Evolutionary conservation across 2,329 filamentous ascomycete species (phyloP), one percentile per base, ranked within the genome.

Genomic region (Paraconiothyrium brasiliense): DNA sequence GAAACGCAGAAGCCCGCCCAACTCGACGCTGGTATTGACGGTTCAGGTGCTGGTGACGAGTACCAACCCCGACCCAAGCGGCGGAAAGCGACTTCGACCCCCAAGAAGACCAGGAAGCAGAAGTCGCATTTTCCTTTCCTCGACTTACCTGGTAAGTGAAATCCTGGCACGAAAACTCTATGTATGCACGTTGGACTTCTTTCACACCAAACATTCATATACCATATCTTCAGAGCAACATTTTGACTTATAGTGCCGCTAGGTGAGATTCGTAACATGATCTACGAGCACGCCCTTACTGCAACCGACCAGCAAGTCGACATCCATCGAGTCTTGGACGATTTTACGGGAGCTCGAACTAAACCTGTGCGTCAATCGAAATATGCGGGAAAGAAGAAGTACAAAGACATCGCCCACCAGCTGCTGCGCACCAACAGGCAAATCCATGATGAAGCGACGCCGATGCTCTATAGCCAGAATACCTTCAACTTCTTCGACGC

Each of bases 211-310:
- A 41, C 37, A 27, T 32, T n/a, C 22, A 27, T 20, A 20, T 46
- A 5, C 20, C 27, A 4, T 9, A 4, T 13, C 11, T 41, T 39
- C 16, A 39, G 20, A 13, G 37, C n/a, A 46, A 2, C 6, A 20
- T 6, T 46, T 20, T 20, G 9, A 22, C 43, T 4, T 24, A n/a
- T 24, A 11, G 20, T 20, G 20, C 20, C 20, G 20, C 20, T 24
- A 46, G 43, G 46, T 32, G 48, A 50, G n/a, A 27, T 50, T 35
- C 48, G 48, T 1, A 50, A 50, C 16, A 20, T 20, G 20, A 50
- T 50, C 27, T 50, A 50, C 16, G 9, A 27, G 30, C 20, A 35
- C 16, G 20, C 48, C 3, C 48, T 35, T n/a, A 35, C 32, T n/a
- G 48, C 32, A 2, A 16, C 16, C 48, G 16, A 35, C 30, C 11